Base-by-base conservation (phyloP, 768 basidiomycete species). In the Hortiboletus flavorubellus region DNA sequence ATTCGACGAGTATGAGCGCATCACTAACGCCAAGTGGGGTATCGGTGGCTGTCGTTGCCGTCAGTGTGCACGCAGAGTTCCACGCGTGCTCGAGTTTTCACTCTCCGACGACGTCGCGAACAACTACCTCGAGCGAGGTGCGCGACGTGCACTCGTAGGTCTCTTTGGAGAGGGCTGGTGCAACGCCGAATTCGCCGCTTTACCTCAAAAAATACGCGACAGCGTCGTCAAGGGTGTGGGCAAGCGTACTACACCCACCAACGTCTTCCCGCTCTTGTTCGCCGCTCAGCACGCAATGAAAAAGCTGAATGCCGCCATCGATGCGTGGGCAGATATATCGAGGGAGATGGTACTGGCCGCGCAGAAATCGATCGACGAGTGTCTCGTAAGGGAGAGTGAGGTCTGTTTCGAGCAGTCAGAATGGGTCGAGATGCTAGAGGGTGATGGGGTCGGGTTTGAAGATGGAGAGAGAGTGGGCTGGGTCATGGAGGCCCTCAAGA, bases 121-220 rank as follows among this genome's bases (percentile, higher is more conserved):
- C 65, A 61, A 75, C 0, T 74, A 80, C 37, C 80, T 98, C 4
- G 86, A 90, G 39, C 77, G 84, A 5, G 86, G 86, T 0, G 85
- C 89, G 0, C 78, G 89, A 12, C 77, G 86, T 6, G 91, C 88
- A 12, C 75, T 98, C 8, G 86, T 94, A 0, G 85, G 86, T 0
- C 78, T 91, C 31, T 98, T 91, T 64, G 93, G 92, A 5, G 89
- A 92, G 59, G 88, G 89, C 3, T 97, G 94, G 95, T 87, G 84
- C 69, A 87, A 82, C 0, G 69, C 80, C 37, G 93, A 97, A 51
- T 90, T 98, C 62, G 89, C 89, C 0, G 70, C 73, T 0, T 76
- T 96, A 2, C 78, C 85, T 3, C 78, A 77, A 53, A 85, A 86
- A 59, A 77, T 83, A 18, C 80, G 88, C 38, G 84, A 89, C 23